phyloP scores from a whole-genome alignment of 805 yeast genomes.

The Lipomyces kockii region DNA sequence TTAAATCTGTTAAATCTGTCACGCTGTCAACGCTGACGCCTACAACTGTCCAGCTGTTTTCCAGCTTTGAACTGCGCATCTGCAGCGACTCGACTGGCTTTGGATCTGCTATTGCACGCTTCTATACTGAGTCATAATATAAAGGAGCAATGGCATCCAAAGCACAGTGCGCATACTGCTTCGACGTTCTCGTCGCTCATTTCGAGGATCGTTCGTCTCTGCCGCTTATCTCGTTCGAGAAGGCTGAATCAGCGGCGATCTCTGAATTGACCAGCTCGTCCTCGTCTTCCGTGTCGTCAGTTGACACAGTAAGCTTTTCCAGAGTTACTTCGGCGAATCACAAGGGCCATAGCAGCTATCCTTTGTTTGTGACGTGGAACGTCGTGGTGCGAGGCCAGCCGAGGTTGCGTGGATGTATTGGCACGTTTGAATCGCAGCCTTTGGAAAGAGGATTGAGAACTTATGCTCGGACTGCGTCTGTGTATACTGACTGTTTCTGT shows the following conservation, averaged over 20 bases:
- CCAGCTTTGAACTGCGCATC: neutral
- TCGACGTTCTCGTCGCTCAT: conserved; percentile 35
- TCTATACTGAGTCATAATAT: neutral
- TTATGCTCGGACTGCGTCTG: conserved; percentile 62
- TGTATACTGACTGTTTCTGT: conserved; percentile 26
- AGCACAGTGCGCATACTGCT: conserved; percentile 39
- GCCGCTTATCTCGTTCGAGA: conserved; percentile 27
- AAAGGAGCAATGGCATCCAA: conserved; percentile 32
- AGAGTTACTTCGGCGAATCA: conserved; percentile 1
- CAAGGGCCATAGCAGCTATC: conserved; percentile 43
- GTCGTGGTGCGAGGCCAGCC: conserved; percentile 38
- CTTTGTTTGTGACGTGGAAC: conserved; percentile 90
- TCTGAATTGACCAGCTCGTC: conserved; percentile 9
- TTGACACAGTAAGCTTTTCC: neutral
- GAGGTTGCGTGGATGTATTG: conserved; percentile 86
- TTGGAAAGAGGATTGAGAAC: conserved; percentile 62
- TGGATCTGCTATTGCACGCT: neutral
- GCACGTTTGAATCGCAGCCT: conserved; percentile 69
- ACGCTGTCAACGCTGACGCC: too few species aligned
- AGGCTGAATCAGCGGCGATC: conserved; percentile 6
- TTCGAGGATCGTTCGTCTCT: conserved; percentile 23
- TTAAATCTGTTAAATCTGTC: too few species aligned
- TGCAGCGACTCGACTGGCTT: neutral
- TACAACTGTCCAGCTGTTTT: too few species aligned
- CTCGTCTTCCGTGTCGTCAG: conserved; percentile 9